Evolutionary conservation across 208 protist species (phyloP).

Genomic region (Herpetomonas samuelpessoai): DNA sequence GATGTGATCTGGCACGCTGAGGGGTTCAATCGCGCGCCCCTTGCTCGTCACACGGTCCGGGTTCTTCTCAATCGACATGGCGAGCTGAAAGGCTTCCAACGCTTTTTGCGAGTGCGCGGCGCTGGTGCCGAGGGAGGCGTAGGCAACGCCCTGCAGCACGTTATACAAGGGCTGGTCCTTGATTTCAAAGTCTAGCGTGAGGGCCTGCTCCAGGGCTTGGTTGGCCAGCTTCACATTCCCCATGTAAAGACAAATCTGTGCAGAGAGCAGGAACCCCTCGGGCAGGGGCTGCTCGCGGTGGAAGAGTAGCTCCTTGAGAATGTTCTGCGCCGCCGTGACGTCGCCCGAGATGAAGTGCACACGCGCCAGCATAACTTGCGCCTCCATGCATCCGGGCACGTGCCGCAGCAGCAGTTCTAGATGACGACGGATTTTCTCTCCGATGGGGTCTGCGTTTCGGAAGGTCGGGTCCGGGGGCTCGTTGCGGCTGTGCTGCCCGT

Average conservation of each 20-base stretch:
- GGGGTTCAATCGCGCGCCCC: conserved; percentile 45
- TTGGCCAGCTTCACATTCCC: conserved; percentile 76
- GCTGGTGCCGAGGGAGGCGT: conserved; percentile 46
- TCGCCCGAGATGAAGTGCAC: conserved; percentile 84
- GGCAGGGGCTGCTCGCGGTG: conserved; percentile 69
- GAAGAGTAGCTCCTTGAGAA: conserved; percentile 67
- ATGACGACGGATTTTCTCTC: conserved; percentile 62
- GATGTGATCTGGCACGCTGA: conserved; percentile 84
- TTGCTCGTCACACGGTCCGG: conserved; percentile 25
- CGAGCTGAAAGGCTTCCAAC: no score
- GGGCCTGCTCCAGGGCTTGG: conserved; percentile 87
- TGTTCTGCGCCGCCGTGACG: conserved; percentile 59
- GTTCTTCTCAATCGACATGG: no score
- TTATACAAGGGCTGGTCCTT: conserved; percentile 92
- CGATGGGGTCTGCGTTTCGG: conserved; percentile 50
- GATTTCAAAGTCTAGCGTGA: conserved; percentile 92
- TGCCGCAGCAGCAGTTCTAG: conserved; percentile 80
- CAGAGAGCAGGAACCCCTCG: conserved; percentile 87
- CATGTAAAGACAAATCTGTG: conserved; percentile 87
- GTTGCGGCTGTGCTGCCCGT: conserved; percentile 82
- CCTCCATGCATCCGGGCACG: conserved; percentile 85
- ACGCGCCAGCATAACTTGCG: conserved; percentile 82
- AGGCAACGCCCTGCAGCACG: conserved; percentile 85
- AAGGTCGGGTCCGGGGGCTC: conserved; percentile 82
- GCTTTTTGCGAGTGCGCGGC: conserved; percentile 10